Conservation (phyloP, 306 rosid species). For the Quercus suber region DNA sequence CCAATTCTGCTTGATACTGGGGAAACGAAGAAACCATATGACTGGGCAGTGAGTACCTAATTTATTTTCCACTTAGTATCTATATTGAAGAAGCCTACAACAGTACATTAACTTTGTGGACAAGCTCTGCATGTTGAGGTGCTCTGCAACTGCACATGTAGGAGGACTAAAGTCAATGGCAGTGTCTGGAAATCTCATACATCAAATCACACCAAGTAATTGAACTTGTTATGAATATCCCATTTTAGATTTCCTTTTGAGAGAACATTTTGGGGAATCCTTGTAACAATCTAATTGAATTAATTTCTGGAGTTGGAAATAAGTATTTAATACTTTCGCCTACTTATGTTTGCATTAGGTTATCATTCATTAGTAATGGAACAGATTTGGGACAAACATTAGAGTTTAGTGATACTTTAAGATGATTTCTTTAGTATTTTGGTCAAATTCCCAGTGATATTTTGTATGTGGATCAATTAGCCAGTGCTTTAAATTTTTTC, state of each 20-base stretch:
- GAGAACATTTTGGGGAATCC: neutral
- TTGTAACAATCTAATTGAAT: neutral
- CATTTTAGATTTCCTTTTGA: neutral
- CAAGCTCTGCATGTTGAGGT: neutral
- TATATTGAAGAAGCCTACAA: neutral
- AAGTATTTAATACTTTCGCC: neutral
- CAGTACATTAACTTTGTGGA: neutral
- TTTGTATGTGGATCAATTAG: neutral
- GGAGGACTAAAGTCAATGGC: neutral
- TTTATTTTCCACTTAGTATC: neutral
- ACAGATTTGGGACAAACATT: neutral
- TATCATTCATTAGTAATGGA: neutral
- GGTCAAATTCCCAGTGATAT: neutral
- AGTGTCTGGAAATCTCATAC: neutral
- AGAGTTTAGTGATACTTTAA: neutral
- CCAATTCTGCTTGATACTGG: constrained; percentile 94
- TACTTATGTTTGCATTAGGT: neutral
- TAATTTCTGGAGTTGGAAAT: neutral
- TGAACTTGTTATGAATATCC: neutral
- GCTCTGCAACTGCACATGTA: neutral
- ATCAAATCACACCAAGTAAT: neutral
- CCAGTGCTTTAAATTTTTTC: constrained; percentile 1
- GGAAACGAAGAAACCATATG: constrained; percentile 82
- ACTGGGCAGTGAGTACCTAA: constrained; percentile 84
- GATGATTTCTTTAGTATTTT: neutral